A percentile compares a stretch with the other conserved stretches of the same genome.
These are phyloP conservation scores for Berberis vulgaris DNA, from an alignment of 164 flowering plant species.

Conservation along the genomic window DNA sequence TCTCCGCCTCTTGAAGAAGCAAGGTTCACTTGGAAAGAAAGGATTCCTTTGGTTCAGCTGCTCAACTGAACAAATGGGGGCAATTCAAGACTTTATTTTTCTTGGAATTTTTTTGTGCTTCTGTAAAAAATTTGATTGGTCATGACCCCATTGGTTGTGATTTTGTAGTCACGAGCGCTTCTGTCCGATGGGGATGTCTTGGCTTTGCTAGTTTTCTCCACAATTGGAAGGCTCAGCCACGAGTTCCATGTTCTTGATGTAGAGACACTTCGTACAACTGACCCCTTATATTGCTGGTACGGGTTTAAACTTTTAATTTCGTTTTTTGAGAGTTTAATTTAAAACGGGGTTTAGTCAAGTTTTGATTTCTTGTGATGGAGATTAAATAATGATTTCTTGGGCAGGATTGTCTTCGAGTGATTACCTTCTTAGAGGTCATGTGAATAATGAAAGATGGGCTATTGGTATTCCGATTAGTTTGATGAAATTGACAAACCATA, in stretches of 20 bases:
- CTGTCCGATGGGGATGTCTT: slow-evolving; percentile 87
- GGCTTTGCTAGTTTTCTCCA: slow-evolving; percentile 67
- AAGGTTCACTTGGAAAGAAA: slow-evolving; percentile 42
- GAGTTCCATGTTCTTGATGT: slow-evolving; percentile 59
- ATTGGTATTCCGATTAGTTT: slow-evolving; percentile 74
- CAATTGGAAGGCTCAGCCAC: slow-evolving; percentile 83
- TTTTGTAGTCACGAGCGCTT: slow-evolving; percentile 41
- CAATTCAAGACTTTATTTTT: slow-evolving; percentile 13
- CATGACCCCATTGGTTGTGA: no score
- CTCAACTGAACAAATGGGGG: slow-evolving; percentile 69
- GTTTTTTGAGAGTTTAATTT: neutral
- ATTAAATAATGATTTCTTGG: neutral
- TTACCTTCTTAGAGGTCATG: slow-evolving; percentile 87
- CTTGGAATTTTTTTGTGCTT: neutral
- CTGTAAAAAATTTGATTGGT: no score
- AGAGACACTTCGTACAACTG: slow-evolving; percentile 73
- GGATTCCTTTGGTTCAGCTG: slow-evolving; percentile 53
- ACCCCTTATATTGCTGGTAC: slow-evolving; percentile 84
- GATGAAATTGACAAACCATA: neutral
- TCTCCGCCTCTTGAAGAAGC: slow-evolving; percentile 16
- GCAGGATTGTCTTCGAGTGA: slow-evolving; percentile 89
- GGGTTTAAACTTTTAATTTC: neutral
- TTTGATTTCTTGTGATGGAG: no score
- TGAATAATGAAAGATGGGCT: slow-evolving; percentile 88
- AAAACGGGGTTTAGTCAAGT: no score